Evolutionary conservation across 495 filamentous ascomycete genomes (phyloP), one percentile per base, ranked within the genome.

Genomic region (Talaromyces thailandensis): DNA sequence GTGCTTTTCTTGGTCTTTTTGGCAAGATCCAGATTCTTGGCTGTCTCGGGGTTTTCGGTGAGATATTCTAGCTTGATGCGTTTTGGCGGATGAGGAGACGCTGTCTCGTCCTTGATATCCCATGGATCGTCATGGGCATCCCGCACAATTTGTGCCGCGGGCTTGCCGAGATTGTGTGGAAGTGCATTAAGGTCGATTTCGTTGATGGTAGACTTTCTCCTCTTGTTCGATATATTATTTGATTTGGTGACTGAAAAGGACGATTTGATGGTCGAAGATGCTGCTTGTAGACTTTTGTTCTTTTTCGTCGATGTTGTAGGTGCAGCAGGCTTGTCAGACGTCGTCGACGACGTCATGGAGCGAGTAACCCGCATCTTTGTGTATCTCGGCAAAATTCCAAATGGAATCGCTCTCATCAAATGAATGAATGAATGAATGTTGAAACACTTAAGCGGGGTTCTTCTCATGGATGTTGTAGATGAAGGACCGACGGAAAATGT

Each of bases 121-220:
- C 18, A n/a, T 5, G 31, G 48, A 37, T 14, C 25, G 25, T 57
- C 61, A 4, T 43, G 24, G 16, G 59, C 40, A 51, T 31, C 43
- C 23, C 18, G 29, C 11, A 43, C 23, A n/a, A 62, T 62, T 23
- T 40, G 21, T 11, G 45, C 12, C 3, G 60, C 24, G 3, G 26
- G 16, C 23, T 63, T 64, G 24, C 76, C 77, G 29, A 79, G 68
- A 26, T 79, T 79, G 61, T 81, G 77, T 28, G 77, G 77, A n/a
- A 81, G 73, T 62, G 76, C 73, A 61, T 71, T 61, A 16, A 62
- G 45, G 35, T 62, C 60, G 18, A 55, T 45, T 37, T 65, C 43
- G 8, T 45, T 63, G 24, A 63, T 63, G 32, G 4, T 8, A 32
- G 45, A 28, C 55, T 43, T 52, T 23, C 59, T 18, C n/a, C 35